phyloP scores from a whole-genome alignment of 805 yeast genomes.

The Candida piceae region DNA sequence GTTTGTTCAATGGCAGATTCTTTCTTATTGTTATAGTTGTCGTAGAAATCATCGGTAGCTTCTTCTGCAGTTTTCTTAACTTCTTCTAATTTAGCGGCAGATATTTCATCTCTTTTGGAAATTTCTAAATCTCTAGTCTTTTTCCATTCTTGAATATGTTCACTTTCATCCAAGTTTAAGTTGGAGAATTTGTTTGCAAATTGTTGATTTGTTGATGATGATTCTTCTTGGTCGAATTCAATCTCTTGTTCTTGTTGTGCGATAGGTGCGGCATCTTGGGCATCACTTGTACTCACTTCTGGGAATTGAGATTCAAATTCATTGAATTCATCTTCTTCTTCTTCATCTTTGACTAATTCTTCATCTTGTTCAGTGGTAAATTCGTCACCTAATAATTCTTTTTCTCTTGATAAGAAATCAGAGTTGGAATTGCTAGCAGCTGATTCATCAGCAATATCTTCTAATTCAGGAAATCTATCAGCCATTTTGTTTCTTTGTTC shows the following conservation, averaged over 20 bases:
- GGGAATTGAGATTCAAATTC: constrained; percentile 60
- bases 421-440: constrained; percentile 27
- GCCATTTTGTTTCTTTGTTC: constrained; percentile 47
- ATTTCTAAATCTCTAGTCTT: constrained; percentile 76
- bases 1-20: constrained; percentile 63
- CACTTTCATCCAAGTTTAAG: constrained; percentile 44
- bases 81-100: constrained; percentile 56
- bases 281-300: constrained; percentile 32
- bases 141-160: constrained; percentile 71
- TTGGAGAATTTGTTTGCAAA: constrained; percentile 37
- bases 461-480: constrained; percentile 73
- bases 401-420: constrained; percentile 66
- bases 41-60: constrained; percentile 88
- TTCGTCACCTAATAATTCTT: constrained; percentile 64
- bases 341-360: constrained; percentile 39
- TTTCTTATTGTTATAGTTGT: constrained; percentile 79
- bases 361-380: constrained; percentile 62
- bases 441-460: constrained; percentile 34
- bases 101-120: constrained; percentile 69
- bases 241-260: constrained; percentile 14
- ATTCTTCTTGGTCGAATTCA: constrained; percentile 3
- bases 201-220: constrained; percentile 9
- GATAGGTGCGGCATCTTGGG: constrained; percentile 5
- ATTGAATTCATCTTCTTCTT: constrained; percentile 29
- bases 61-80: constrained; percentile 72